Conservation (phyloP, 352 stramenopile species). For the Phytophthora citricola region DNA sequence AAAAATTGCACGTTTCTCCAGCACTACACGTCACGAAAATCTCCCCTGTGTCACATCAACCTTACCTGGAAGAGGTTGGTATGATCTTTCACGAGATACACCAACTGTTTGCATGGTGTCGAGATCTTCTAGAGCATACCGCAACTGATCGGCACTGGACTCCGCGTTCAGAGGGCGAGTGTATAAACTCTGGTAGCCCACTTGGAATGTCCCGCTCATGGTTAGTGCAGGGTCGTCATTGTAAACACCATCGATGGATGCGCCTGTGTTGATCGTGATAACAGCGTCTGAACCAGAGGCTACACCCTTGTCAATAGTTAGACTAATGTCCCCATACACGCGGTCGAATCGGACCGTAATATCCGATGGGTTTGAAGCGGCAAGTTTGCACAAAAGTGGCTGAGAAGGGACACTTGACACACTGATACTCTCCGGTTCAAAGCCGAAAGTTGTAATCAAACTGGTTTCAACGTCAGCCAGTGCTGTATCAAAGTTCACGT, state of each 20-base stretch:
- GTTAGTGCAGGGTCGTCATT: slow-evolving; percentile 42
- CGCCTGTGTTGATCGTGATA: slow-evolving; percentile 21
- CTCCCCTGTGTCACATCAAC: slow-evolving; percentile 62
- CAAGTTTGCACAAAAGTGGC: slow-evolving; percentile 45
- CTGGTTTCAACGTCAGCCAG: slow-evolving; percentile 44
- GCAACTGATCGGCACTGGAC: slow-evolving; percentile 66
- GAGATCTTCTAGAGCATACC: slow-evolving; percentile 73
- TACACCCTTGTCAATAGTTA: slow-evolving; percentile 26
- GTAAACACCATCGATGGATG: slow-evolving; percentile 71
- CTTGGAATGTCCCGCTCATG: slow-evolving; percentile 86
- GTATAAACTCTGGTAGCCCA: slow-evolving; percentile 68
- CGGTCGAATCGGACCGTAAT: slow-evolving; percentile 73
- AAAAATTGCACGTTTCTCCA: slow-evolving; percentile 61
- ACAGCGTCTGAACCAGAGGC: slow-evolving; percentile 11
- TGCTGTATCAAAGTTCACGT: slow-evolving; percentile 34
- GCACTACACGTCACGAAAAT: slow-evolving; percentile 68
- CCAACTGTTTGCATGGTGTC: slow-evolving; percentile 58
- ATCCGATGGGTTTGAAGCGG: slow-evolving; percentile 22
- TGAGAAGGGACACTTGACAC: slow-evolving; percentile 53
- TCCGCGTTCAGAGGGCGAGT: slow-evolving; percentile 74
- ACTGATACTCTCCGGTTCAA: slow-evolving; percentile 63
- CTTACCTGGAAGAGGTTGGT: slow-evolving; percentile 47
- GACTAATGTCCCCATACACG: slow-evolving; percentile 57
- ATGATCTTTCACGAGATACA: slow-evolving; percentile 57
- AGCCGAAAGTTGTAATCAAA: slow-evolving; percentile 56